These are phyloP conservation scores for Fusarium bulbicola DNA, from an alignment of 2,329 filamentous ascomycete genomes.

Conservation along the genomic window DNA sequence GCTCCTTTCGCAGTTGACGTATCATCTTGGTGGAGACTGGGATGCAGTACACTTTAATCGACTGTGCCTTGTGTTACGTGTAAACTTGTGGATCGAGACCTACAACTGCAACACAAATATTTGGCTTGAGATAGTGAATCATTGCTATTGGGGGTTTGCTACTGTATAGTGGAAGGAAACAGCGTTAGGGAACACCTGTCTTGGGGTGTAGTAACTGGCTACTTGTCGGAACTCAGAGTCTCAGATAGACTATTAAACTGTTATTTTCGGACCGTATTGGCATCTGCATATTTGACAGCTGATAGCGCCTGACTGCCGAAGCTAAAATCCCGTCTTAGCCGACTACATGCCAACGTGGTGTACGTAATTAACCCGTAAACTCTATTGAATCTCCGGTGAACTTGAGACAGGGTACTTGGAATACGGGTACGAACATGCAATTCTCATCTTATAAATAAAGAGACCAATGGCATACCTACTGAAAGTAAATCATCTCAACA, in stretches of 20 bases:
- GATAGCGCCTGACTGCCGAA: background rate
- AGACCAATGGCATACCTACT: accelerated
- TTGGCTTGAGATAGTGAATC: background rate
- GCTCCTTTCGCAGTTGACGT: background rate
- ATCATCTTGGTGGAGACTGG: background rate
- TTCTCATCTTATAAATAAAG: background rate
- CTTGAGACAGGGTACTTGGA: accelerated
- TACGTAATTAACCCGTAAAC: too few relatives aligned
- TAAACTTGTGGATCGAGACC: accelerated
- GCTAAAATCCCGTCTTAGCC: too few relatives aligned
- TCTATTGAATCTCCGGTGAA: background rate
- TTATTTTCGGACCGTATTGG: too few relatives aligned
- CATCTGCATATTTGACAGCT: accelerated
- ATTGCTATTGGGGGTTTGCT: too few relatives aligned
- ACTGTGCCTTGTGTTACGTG: accelerated
- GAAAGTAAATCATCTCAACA: too few relatives aligned
- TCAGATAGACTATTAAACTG: too few relatives aligned
- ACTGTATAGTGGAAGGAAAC: too few relatives aligned
- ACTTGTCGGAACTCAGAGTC: background rate
- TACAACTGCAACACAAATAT: accelerated
- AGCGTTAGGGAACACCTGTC: background rate
- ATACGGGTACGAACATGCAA: accelerated
- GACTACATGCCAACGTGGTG: too few relatives aligned
- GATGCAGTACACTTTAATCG: accelerated
- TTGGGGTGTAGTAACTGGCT: accelerated